Base-by-base conservation (phyloP, 108 stramenopile species). In the Bacterosira constricta region DNA sequence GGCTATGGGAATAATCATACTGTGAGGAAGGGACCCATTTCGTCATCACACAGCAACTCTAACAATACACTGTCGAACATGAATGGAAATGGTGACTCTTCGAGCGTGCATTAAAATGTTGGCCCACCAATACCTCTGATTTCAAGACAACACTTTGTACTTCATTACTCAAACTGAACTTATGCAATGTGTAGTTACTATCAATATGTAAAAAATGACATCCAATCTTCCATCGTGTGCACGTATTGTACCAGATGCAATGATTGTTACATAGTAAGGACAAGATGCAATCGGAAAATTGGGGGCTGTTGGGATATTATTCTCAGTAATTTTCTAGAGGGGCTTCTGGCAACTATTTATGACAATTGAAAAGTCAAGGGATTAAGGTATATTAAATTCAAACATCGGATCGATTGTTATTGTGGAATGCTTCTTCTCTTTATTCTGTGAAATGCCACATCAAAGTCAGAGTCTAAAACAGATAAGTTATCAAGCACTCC, bases 1-100 rank as follows among this genome's bases (percentile, higher is more conserved):
- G 95, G 95, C 11, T 96, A 93, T 69, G 95, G 95, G 8, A 80
- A 79, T 34, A 94, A 94, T 70, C 92, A 94, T 64, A 94, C 92
- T 9, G 92, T 94, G 9, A 84, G 91, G 52, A 93, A 92, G 72
- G 88, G 86, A 46, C 70, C 82, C 0, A 36, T 64, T 53, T 13
- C 51, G 1, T 25, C 26, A n/a, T 57, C 56, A 41, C 64, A 66
- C 45, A 29, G 52, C 25, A 36, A 46, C 41, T 71, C 60, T n/a
- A 55, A 50, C 34, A 52, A 61, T 38, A 52, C 71, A 0, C 20
- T 73, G 62, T 63, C 71, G 6, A 52, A 25, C n/a, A 59, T 58
- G 49, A 75, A 60, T 30, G 52, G 53, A 10, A 54, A 30, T 31
- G 57, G 49, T 11, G 73, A 75, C 36, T 39, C 41, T 12, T 53